Base-by-base conservation (phyloP, 2,329 filamentous ascomycete species). In the Microsporum canis region DNA sequence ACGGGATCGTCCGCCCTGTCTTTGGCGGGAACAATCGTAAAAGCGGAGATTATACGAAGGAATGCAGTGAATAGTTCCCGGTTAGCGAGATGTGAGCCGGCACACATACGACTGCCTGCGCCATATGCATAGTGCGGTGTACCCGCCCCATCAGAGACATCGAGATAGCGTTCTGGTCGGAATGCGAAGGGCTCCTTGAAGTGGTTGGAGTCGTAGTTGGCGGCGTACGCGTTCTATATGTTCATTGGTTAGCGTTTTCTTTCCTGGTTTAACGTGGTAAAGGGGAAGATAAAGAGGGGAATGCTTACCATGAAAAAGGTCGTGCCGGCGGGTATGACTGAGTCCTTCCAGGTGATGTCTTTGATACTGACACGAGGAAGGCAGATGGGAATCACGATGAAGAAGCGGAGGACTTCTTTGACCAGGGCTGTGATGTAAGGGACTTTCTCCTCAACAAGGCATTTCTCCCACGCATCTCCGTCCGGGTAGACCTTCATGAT, bases 391-490 rank as follows among this genome's bases (percentile, higher is more conserved):
- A 91, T 88, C 34, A 92, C 88, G 1, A 85, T 87, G 81, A 85
- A 92, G 77, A 84, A 92, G 31, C 89, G 83, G 0, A 92, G 78
- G 0, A 86, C 84, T 70, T 94, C 89, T 69, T 91, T 91, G 63
- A 88, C 87, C 4, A 94, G 73, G 0, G 88, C 88, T 0, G 87
- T 88, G 63, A 94, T 77, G 71, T 91, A 94, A 0, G 86, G 84
- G 0, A 89, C 80, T 68, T 88, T 89, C 68, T 91, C 88, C 70
- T 91, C 88, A 2, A 82, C 70, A 0, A 89, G 78, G 63, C 87
- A 90, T 65, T 79, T 82, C 66, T 86, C 82, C 86, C 88, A 92
- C n/a, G 88, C 86, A 61, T 90, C 86, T 53, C 84, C 83, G 63
- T 88, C 73, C 0, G 88, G 88, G 66, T 91, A 90, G 0, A 84